Base-by-base conservation (phyloP, 2,329 filamentous ascomycete genomes). In the Monilinia fructigena region DNA sequence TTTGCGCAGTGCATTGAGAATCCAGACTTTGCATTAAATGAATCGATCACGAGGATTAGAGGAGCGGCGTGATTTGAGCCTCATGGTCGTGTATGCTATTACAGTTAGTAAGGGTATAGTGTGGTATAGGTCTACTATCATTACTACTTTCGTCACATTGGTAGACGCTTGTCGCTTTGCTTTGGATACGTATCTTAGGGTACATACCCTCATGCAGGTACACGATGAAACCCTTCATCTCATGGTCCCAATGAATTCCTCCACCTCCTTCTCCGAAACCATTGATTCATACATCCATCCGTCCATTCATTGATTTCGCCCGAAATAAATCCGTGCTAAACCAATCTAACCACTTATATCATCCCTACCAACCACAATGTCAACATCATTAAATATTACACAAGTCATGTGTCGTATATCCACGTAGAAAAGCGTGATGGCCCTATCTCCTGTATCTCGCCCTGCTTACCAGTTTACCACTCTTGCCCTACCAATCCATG, bases 401-500 rank as follows among this genome's bases (percentile, higher is more conserved):
- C 11, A 31, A 31, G 18, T 47, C 55, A 31, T 47, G 26, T 58
- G 40, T 58, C 55, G 28, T 35, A 55, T n/a, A 40, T 18, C 35
- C 55, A 31, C 23, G 11, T 16, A 42, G 20, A 31, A 45, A 58
- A 47, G 55, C 55, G 55, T 59, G 55, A 23, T 47, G 47, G 40
- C 55, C 55, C 55, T 59, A 40, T 45, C 45, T 31, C 47, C 31
- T 35, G 31, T 35, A 35, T 35, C 7, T 7, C 31, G 31, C 31
- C 31, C 31, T 35, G 31, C 31, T 35, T 35, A 35, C 31, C 31
- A 35, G 31, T 35, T 35, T 35, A 35, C 31, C 31, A 35, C 5
- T 35, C 31, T 35, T 35, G 55, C 40, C 55, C 55, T 59, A 45
- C 12, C 55, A 59, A 47, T 31, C 55, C 55, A 14, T 59, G 55